Conservation (phyloP, 192 early-diverging fungal species). For the Rhizoclosmatium globosum region DNA sequence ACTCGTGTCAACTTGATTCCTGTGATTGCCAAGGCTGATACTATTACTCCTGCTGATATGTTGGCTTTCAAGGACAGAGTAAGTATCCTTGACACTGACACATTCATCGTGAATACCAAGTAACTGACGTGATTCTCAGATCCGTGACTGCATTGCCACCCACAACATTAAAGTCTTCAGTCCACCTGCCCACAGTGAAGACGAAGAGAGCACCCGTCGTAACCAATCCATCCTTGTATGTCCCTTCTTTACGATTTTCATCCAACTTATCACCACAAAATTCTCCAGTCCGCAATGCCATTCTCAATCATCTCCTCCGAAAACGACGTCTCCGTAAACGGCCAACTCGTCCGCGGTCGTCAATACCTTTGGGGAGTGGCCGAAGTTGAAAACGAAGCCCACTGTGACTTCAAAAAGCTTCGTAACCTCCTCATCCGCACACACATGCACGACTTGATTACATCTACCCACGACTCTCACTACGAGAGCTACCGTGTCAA, state of each 20-base stretch:
- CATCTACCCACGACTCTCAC: constrained; percentile 92
- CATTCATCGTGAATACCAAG: background rate
- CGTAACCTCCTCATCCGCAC: constrained; percentile 95
- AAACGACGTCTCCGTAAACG: constrained; percentile 86
- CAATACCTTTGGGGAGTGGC: constrained; percentile 99
- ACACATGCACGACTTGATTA: constrained; percentile 97
- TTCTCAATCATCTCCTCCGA: constrained; percentile 95
- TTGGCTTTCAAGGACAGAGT: constrained; percentile 95
- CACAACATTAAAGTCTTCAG: constrained; percentile 94
- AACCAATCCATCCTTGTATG: constrained; percentile 81
- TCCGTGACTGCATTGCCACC: constrained; percentile 88
- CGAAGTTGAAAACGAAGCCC: constrained; percentile 97
- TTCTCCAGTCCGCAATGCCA: constrained; percentile 79
- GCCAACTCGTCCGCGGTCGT: constrained; percentile 91
- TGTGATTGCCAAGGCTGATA: constrained; percentile 98
- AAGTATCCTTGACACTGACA: constrained; percentile 23
- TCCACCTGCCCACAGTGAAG: constrained; percentile 90
- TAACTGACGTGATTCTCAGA: constrained; percentile 48
- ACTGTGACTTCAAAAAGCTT: constrained; percentile 98
- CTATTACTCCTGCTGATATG: constrained; percentile 90
- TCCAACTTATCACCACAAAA: constrained; percentile 11
- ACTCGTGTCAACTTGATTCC: constrained; percentile 97
- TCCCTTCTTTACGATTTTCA: no score
- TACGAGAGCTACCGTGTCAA: constrained; percentile 92
- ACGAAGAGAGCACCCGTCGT: constrained; percentile 70